A percentile compares a stretch with the other conserved stretches of the same genome.
These are phyloP conservation scores for Schwanniomyces vanrijiae DNA, from an alignment of 805 yeast genomes.

Conservation along the genomic window DNA sequence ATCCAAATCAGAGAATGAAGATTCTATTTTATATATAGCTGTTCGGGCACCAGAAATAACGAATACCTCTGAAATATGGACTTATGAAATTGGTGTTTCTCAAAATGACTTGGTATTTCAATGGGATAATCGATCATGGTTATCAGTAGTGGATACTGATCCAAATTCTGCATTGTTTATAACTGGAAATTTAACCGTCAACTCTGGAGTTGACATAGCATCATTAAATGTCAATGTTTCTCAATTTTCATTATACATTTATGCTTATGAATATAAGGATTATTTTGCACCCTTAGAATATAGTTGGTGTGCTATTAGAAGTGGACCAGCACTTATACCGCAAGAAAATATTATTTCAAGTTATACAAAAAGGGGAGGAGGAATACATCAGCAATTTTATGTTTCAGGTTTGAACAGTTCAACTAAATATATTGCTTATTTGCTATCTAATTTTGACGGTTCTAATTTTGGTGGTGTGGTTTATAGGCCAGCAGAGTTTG, in stretches of 20 bases:
- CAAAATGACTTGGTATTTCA: slow-evolving; percentile 63
- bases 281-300: slow-evolving; percentile 41
- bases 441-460: slow-evolving; percentile 51
- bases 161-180: slow-evolving; percentile 63
- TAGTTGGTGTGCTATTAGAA: slow-evolving; percentile 72
- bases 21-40: slow-evolving; percentile 32
- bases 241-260: slow-evolving; percentile 46
- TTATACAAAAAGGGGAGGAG: slow-evolving; percentile 47
- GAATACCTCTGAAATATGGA: slow-evolving; percentile 46
- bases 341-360: slow-evolving; percentile 24
- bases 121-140: slow-evolving; percentile 63
- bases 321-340: slow-evolving; percentile 44
- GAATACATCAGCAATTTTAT: slow-evolving; percentile 59
- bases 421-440: slow-evolving; percentile 62
- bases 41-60: slow-evolving; percentile 42
- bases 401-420: slow-evolving; percentile 60
- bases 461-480: slow-evolving; percentile 59
- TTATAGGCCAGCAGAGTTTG: slow-evolving; percentile 55
- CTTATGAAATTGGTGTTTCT: slow-evolving; percentile 66
- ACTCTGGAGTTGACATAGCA: slow-evolving; percentile 9
- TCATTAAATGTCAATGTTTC: slow-evolving; percentile 24
- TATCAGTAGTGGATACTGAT: slow-evolving; percentile 67
- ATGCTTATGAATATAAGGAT: slow-evolving; percentile 37
- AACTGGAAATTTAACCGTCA: slow-evolving; percentile 49
- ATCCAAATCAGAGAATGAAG: slow-evolving; percentile 7